Evolutionary conservation across 2,329 filamentous ascomycete genomes (phyloP).

Genomic region (Colletotrichum tabaci): DNA sequence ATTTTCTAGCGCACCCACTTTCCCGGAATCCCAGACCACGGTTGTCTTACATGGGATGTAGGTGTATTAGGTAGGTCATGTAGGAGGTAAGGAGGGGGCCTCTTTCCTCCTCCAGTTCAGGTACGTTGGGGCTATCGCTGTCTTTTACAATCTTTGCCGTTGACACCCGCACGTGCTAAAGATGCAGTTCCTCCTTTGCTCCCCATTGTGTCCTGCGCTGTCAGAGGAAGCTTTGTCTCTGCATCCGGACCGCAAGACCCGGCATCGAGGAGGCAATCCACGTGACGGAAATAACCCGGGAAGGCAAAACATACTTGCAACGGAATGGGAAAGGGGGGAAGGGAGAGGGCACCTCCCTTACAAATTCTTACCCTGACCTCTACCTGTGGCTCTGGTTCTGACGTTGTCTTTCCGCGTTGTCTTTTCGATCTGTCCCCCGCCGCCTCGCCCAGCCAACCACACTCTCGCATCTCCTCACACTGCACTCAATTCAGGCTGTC

Average conservation of each 20-base stretch:
- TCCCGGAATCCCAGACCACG: not conserved
- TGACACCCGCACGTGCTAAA: constrained; percentile 1
- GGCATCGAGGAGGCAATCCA: constrained; percentile 20
- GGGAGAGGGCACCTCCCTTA: not conserved
- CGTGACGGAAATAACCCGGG: constrained; percentile 18
- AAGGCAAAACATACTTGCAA: not conserved
- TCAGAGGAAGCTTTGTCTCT: constrained; percentile 27
- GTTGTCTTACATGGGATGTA: not conserved
- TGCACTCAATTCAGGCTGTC: no score
- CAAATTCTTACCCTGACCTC: not conserved
- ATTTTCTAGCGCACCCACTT: not conserved
- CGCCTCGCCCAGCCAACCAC: not conserved
- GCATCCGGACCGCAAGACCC: constrained; percentile 23
- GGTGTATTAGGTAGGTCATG: no score
- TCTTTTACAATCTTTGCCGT: not conserved
- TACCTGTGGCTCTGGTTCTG: not conserved
- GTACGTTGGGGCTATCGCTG: not conserved
- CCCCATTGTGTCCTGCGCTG: not conserved
- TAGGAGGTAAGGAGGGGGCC: not conserved
- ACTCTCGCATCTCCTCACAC: constrained; percentile 1
- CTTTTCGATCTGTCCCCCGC: not conserved
- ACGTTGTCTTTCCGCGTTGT: no score
- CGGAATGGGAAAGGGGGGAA: not conserved
- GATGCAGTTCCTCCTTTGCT: not conserved
- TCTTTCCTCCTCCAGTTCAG: not conserved